Conservation (phyloP, 208 protist species). For the Wallacemonas sp. region DNA sequence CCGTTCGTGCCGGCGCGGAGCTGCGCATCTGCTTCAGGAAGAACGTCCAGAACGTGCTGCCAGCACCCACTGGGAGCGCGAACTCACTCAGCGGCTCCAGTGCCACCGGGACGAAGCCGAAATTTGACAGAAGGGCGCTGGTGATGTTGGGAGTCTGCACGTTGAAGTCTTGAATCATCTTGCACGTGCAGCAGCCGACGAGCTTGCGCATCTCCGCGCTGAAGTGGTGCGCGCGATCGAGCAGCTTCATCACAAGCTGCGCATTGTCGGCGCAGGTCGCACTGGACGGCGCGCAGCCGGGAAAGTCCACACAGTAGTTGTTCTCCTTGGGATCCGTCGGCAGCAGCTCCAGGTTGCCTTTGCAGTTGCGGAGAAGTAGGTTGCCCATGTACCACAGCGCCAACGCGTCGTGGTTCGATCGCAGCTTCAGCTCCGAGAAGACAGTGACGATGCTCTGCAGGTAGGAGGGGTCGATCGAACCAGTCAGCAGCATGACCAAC, state of each 20-base stretch:
- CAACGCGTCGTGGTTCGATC: constrained; percentile 87
- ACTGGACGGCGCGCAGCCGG: constrained; percentile 71
- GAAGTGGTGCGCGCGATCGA: constrained; percentile 81
- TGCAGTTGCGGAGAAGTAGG: constrained; percentile 73
- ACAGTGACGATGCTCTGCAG: constrained; percentile 81
- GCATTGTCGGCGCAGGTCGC: constrained; percentile 83
- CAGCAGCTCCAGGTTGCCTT: constrained; percentile 80
- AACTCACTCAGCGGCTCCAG: constrained; percentile 66
- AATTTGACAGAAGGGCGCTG: constrained; percentile 61
- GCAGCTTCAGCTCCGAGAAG: constrained; percentile 70
- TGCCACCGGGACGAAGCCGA: constrained; percentile 72
- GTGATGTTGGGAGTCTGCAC: constrained; percentile 87
- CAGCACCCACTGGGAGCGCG: constrained; percentile 75
- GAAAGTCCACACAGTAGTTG: constrained; percentile 82
- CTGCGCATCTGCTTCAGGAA: constrained; percentile 83
- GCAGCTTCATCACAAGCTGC: constrained; percentile 80
- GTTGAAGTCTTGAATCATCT: constrained; percentile 91
- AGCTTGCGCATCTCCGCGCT: constrained; percentile 84
- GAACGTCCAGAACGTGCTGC: constrained; percentile 88
- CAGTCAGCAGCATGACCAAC: constrained; percentile 71
- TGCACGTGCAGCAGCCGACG: constrained; percentile 86
- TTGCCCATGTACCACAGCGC: constrained; percentile 89
- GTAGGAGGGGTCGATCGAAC: constrained; percentile 78
- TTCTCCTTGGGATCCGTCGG: constrained; percentile 85
- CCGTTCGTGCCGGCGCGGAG: constrained; percentile 80